phyloP scores from a whole-genome alignment of 192 early-diverging fungal species.

The Entomortierella parvispora region DNA sequence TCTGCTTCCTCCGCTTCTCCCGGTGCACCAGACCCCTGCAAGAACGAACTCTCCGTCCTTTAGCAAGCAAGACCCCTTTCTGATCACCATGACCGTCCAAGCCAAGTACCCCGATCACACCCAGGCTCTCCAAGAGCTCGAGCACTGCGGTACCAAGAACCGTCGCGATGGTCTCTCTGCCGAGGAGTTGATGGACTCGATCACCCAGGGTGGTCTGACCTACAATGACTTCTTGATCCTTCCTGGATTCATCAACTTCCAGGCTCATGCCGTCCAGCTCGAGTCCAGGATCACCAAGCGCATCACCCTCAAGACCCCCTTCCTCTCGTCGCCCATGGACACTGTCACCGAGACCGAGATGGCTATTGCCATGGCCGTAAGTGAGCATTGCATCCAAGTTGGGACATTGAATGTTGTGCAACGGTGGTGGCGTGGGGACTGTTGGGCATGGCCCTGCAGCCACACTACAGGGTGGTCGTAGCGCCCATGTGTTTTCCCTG shows the following conservation, averaged over 20 bases:
- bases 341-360: constrained; percentile 98
- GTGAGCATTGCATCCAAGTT: constrained; percentile 36
- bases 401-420: too few species aligned
- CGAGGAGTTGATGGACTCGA: constrained; percentile 84
- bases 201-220: constrained; percentile 87
- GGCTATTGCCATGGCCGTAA: constrained; percentile 97
- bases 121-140: constrained; percentile 45
- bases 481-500: background rate
- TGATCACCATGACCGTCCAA: constrained; percentile 33
- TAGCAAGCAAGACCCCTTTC: constrained; percentile 3
- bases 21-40: background rate
- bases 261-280: constrained; percentile 79
- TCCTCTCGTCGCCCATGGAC: constrained; percentile 98
- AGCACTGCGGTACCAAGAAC: constrained; percentile 37
- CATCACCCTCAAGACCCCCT: constrained; percentile 91
- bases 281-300: constrained; percentile 91
- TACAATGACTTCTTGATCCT: constrained; percentile 99
- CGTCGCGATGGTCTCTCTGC: constrained; percentile 86
- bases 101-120: constrained; percentile 28
- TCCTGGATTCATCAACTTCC: constrained; percentile 96
- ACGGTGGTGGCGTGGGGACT: too few species aligned
- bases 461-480: background rate
- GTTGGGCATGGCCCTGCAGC: too few species aligned
- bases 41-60: too few species aligned
- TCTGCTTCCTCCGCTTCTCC: background rate